Percentiles rank a stretch among this genome's conserved stretches.
phyloP scores from a whole-genome alignment of 1,284 basidiomycete species.

The Ustilago hordei region DNA sequence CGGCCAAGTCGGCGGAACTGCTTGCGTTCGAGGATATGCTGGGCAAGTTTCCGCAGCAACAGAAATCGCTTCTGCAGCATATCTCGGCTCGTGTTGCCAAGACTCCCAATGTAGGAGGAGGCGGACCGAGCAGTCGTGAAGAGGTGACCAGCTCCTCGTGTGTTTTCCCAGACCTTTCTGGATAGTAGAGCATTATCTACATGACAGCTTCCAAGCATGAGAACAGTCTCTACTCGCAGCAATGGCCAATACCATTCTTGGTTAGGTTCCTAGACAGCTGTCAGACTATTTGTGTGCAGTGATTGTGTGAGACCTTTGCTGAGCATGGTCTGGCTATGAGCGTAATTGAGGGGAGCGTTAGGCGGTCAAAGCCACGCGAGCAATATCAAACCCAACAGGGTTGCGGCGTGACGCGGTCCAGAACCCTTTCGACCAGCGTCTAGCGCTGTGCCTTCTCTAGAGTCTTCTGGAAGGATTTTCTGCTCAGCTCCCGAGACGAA shows the following conservation, averaged over 20 bases:
- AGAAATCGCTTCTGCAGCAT: constrained; percentile 40
- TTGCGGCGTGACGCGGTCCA: not conserved
- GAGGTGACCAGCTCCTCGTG: constrained; percentile 9
- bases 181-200: not conserved
- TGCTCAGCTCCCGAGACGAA: not conserved
- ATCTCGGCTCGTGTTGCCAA: constrained; percentile 37
- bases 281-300: not conserved
- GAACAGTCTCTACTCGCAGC: not conserved
- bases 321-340: not conserved
- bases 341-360: not conserved
- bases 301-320: not conserved
- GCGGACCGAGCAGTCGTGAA: constrained; percentile 11
- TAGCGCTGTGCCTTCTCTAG: not conserved
- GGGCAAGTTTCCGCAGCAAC: constrained; percentile 38
- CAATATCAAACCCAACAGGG: not conserved
- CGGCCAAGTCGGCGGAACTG: constrained; percentile 27
- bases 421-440: constrained; percentile 5
- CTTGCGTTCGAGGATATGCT: constrained; percentile 46
- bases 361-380: constrained; percentile 6
- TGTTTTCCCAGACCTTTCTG: constrained; percentile 1
- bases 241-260: not conserved
- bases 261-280: not conserved
- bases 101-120: constrained; percentile 12
- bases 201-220: not conserved
- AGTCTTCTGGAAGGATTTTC: constrained; percentile 32